Evolutionary conservation across 139 green algal genomes (phyloP), one percentile per base, ranked within the genome.

Genomic region (Closterium sp.): DNA sequence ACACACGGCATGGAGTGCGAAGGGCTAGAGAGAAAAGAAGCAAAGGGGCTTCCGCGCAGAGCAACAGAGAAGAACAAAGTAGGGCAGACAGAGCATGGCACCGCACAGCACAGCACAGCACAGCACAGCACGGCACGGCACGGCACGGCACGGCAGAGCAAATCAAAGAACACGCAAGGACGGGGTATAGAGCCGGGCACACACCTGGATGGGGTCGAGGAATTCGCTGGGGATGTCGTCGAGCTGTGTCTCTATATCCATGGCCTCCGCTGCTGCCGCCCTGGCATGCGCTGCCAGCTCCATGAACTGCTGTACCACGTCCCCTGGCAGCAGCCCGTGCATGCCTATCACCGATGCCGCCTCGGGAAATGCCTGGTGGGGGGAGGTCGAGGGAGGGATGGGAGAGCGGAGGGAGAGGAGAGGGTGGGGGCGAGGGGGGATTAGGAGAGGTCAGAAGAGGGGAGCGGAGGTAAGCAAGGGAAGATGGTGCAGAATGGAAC

Each of bases 211-310:
- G 3, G 97, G 97, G 95, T 99, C 97, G 89, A 97, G 79, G 95
- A 98, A 99, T 89, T 99, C 98, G 31, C 99, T 97, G 5, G 97
- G 97, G 10, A 97, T 96, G n/a, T 98, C 96, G 2, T 91, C 96
- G 1, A 97, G 62, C 84, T 93, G 92, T 42, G 97, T 96, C 88
- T 98, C 97, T 38, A 98, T 97, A 42, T 96, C 95, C 89, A 95
- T 94, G 30, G 38, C 93, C 79, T 95, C 91, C 30, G 17, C 11
- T 7, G 92, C 92, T 62, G 24, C 19, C 9, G 79, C 85, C 31
- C 95, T 89, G 4, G 96, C 96, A 5, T 89, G 89, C 29, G 93
- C 92, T 22, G 94, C 95, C 30, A 98, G 93, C 9, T 27, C 62
- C 29, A 96, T 95, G 89, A 94, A 94, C 9, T 89, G 34, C 24